Percentiles rank a stretch among this genome's conserved stretches.
These are phyloP conservation scores for Blastobotrys ciferrii DNA, from an alignment of 1,139 yeast species.

Conservation along the genomic window DNA sequence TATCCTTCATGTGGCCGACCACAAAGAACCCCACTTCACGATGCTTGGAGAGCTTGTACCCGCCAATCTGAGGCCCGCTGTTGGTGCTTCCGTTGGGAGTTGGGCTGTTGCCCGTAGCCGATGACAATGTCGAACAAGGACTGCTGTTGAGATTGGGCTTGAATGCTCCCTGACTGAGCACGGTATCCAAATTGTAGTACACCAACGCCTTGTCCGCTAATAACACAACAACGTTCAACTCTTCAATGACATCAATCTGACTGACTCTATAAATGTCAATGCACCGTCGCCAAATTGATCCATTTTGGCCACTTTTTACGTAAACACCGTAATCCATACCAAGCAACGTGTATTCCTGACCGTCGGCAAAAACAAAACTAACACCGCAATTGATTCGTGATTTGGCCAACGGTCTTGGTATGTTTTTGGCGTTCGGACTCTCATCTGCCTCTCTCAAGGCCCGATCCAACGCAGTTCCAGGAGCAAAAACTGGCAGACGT, in stretches of 20 bases:
- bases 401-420: slow-evolving; percentile 30
- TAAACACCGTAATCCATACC: slow-evolving; percentile 49
- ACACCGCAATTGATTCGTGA: slow-evolving; percentile 37
- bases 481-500: slow-evolving; percentile 59
- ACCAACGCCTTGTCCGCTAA: slow-evolving; percentile 59
- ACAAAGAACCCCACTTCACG: slow-evolving; percentile 53
- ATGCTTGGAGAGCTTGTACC: slow-evolving; percentile 34
- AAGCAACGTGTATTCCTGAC: slow-evolving; percentile 40
- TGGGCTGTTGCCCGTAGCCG: not conserved
- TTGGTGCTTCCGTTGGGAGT: not conserved
- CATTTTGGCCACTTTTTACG: slow-evolving; percentile 34
- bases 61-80: slow-evolving; percentile 18
- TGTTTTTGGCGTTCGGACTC: slow-evolving; percentile 24
- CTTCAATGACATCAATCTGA: slow-evolving; percentile 61
- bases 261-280: slow-evolving; percentile 53
- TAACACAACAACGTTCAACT: slow-evolving; percentile 56
- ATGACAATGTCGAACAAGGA: slow-evolving; percentile 3
- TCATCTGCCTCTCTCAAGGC: slow-evolving; percentile 39
- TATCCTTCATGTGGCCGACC: slow-evolving; percentile 60
- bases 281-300: slow-evolving; percentile 56
- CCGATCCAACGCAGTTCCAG: slow-evolving; percentile 61
- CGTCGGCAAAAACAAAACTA: slow-evolving; percentile 38
- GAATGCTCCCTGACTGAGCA: slow-evolving; percentile 30
- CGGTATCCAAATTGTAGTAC: slow-evolving; percentile 54
- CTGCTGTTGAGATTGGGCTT: slow-evolving; percentile 2